These are phyloP conservation scores for Globisporangium orthogonon DNA, from an alignment of 352 stramenopile genomes.

Conservation along the genomic window DNA sequence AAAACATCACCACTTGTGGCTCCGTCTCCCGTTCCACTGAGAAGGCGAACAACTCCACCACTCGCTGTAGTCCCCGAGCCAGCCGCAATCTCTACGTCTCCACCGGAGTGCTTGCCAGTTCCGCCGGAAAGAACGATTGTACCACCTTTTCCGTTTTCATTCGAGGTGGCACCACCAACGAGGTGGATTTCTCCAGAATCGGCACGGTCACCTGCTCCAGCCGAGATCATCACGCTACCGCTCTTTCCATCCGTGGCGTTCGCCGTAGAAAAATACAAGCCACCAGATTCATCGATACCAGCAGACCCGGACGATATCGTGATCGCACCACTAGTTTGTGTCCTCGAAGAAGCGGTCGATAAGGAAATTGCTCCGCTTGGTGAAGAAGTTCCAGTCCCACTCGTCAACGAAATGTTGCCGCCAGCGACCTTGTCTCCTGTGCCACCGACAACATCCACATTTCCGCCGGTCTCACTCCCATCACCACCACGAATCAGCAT, in stretches of 20 bases:
- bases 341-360: constrained; percentile 14
- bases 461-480: constrained; percentile 16
- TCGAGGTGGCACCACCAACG: constrained; percentile 17
- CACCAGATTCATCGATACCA: constrained; percentile 11
- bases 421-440: constrained; percentile 14
- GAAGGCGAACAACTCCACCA: constrained; percentile 22
- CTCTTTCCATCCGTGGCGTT: constrained; percentile 9
- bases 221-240: constrained; percentile 19
- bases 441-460: constrained; percentile 16
- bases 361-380: constrained; percentile 24
- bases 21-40: constrained; percentile 20
- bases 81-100: constrained; percentile 22
- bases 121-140: constrained; percentile 22
- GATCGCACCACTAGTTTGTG: constrained; percentile 22
- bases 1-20: constrained; percentile 25
- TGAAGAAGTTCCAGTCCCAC: constrained; percentile 13
- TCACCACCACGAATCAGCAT: constrained; percentile 18
- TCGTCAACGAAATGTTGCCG: constrained; percentile 17
- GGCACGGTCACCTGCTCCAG: constrained; percentile 13
- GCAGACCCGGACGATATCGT: constrained; percentile 18
- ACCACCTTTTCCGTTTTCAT: constrained; percentile 25
- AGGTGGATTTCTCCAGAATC: constrained; percentile 23
- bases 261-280: constrained; percentile 10
- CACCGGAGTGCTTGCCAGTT: constrained; percentile 17
- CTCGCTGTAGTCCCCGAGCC: constrained; percentile 13